Evolutionary conservation across 495 filamentous ascomycete species (phyloP).

Genomic region (Penicillium canescens): DNA sequence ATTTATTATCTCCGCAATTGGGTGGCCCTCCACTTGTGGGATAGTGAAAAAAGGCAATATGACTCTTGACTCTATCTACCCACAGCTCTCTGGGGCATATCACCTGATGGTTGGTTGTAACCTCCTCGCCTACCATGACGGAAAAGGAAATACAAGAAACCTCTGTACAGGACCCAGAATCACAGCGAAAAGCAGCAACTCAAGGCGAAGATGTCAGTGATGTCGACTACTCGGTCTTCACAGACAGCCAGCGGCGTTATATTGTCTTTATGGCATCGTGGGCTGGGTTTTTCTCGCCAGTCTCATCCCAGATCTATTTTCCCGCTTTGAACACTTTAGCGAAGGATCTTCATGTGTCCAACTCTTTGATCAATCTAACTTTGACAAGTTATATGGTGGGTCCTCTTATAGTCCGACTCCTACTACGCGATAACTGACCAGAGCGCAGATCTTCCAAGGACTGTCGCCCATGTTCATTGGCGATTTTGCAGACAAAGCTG

Average conservation of each 20-base stretch:
- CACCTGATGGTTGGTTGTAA: background rate
- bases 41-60: background rate
- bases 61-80: background rate
- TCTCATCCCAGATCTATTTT: slow-evolving; percentile 75
- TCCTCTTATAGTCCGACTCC: background rate
- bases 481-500: slow-evolving; percentile 47
- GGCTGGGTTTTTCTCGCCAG: slow-evolving; percentile 67
- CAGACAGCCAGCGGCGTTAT: slow-evolving; percentile 21
- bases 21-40: slow-evolving; percentile 2
- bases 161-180: slow-evolving; percentile 3
- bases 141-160: slow-evolving; percentile 1
- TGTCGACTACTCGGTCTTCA: slow-evolving; percentile 31
- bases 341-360: slow-evolving; percentile 57
- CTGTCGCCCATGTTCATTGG: slow-evolving; percentile 51
- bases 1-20: slow-evolving; percentile 13
- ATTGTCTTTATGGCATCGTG: slow-evolving; percentile 64
- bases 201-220: slow-evolving; percentile 7
- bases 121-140: background rate
- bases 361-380: slow-evolving; percentile 66
- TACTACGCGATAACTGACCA: slow-evolving; percentile 1
- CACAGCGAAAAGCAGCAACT: slow-evolving; percentile 9
- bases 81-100: too few relatives aligned
- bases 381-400: slow-evolving; percentile 64
- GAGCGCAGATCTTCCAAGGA: slow-evolving; percentile 46
- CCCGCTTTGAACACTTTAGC: slow-evolving; percentile 67